Evolutionary conservation across 2,329 filamentous ascomycete genomes (phyloP), one percentile per base, ranked within the genome.

Genomic region (Chaetomium olivaceum): DNA sequence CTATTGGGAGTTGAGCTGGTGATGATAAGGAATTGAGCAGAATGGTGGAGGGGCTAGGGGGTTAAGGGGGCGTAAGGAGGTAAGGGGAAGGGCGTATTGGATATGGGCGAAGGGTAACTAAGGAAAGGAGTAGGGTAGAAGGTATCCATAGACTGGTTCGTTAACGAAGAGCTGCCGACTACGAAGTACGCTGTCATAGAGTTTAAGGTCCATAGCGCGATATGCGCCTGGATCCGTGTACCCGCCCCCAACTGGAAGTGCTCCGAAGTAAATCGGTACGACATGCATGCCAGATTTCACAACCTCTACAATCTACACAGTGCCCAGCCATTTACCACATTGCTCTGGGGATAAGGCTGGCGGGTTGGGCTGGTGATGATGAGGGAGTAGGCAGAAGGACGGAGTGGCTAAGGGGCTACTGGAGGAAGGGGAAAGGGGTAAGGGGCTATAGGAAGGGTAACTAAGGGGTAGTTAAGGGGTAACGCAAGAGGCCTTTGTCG

Each of bases 401-500:
- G 43, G 6, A 21, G 43, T 5, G 43, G 19, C 3, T 48, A 11
- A 21, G 43, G 43, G 39, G 39, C 1, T 11, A n/a, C 1, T 2
- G 19, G 39, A 3, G 39, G 14, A 4, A 43, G 39, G 39, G 39
- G 39, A 1, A 19, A 43, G 19, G 19, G 39, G 36, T 19, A 43
- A 43, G 36, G 36, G 36, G 36, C 12, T 6, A 39, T 4, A 12
- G 36, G 4, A 16, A n/a, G 39, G 39, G 39, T 16, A 19, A 11
- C 12, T 43, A 43, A n/a, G 39, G 39, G 39, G 39, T 43, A 3
- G 46, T n/a, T 23, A 48, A 12, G 46, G n/a, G 46, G n/a, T 12
- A 23, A 23, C 21, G 71, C 72, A 63, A 72, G 73, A 0, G 71
- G 29, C 69, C 70, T 51, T 73, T 71, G 58, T 71, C 70, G 50